Conservation (phyloP, 2,329 filamentous ascomycete genomes). For the Didymella pomorum region DNA sequence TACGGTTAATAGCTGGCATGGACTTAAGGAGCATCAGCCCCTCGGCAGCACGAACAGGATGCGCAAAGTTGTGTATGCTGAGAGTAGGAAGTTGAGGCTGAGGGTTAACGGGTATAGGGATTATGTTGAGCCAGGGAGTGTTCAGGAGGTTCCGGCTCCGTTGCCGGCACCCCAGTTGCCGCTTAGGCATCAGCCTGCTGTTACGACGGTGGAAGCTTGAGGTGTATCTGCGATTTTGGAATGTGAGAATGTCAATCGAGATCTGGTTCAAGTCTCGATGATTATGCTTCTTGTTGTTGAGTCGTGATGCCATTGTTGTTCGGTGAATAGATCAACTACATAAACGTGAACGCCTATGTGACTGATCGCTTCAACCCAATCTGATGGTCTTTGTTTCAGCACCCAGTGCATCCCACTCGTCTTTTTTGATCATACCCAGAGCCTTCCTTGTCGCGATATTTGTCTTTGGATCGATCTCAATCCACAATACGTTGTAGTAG, state of each 20-base stretch:
- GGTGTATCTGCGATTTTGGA: no score
- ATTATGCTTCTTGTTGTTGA: no score
- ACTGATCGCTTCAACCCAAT: neutral
- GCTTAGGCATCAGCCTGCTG: slow-evolving; percentile 29
- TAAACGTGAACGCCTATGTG: no score
- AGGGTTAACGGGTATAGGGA: slow-evolving; percentile 52
- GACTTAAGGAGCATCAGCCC: slow-evolving; percentile 50
- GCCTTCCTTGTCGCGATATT: neutral
- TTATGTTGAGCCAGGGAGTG: slow-evolving; percentile 50
- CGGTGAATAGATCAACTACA: no score
- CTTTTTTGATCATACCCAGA: neutral
- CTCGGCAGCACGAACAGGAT: slow-evolving; percentile 53
- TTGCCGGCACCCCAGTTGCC: slow-evolving; percentile 29
- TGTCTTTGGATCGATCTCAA: neutral
- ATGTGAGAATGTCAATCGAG: no score
- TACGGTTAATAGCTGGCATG: slow-evolving; percentile 53
- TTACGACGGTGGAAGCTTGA: slow-evolving; percentile 26
- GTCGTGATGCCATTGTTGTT: no score
- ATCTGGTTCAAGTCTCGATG: no score
- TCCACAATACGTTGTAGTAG: neutral
- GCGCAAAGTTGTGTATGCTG: slow-evolving; percentile 53
- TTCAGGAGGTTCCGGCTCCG: slow-evolving; percentile 49
- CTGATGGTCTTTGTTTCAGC: neutral
- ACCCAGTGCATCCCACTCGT: neutral
- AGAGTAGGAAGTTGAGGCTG: slow-evolving; percentile 51